phyloP scores from a whole-genome alignment of 2,329 filamentous ascomycete genomes.

The Esteya vermicola region DNA sequence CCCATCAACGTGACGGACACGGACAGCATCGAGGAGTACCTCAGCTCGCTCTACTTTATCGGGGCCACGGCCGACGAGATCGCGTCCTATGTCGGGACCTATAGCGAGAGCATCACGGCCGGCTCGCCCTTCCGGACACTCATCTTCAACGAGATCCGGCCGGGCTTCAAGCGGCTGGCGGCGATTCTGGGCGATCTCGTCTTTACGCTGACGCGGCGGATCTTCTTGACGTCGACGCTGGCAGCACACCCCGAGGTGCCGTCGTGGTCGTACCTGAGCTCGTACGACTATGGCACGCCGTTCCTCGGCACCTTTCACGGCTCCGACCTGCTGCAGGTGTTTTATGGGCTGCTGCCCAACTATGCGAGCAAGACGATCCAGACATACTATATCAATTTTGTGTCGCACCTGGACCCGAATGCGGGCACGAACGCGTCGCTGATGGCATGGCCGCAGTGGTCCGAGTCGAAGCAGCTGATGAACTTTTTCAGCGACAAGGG shows the following conservation, averaged over 20 bases:
- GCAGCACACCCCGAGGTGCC: slow-evolving; percentile 41
- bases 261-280: slow-evolving; percentile 61
- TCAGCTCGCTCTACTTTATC: slow-evolving; percentile 45
- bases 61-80: slow-evolving; percentile 36
- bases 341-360: slow-evolving; percentile 49
- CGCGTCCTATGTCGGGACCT: slow-evolving; percentile 43
- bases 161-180: slow-evolving; percentile 62
- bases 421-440: slow-evolving; percentile 23
- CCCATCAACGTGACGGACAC: slow-evolving; percentile 52
- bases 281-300: slow-evolving; percentile 57
- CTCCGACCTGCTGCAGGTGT: slow-evolving; percentile 54
- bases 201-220: slow-evolving; percentile 58
- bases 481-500: slow-evolving; percentile 23
- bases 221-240: slow-evolving; percentile 38
- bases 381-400: slow-evolving; percentile 59
- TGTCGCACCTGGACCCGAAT: slow-evolving; percentile 60
- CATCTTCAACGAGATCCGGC: slow-evolving; percentile 54
- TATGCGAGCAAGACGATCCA: slow-evolving; percentile 46
- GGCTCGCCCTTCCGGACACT: slow-evolving; percentile 63
- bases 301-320: slow-evolving; percentile 68
- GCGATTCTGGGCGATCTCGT: slow-evolving; percentile 62
- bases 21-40: slow-evolving; percentile 46
- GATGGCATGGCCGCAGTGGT: slow-evolving; percentile 27
- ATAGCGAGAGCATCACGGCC: slow-evolving; percentile 37
- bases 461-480: slow-evolving; percentile 31